Evolutionary conservation across 805 yeast species (phyloP).

Genomic region (Starmerella geochares): DNA sequence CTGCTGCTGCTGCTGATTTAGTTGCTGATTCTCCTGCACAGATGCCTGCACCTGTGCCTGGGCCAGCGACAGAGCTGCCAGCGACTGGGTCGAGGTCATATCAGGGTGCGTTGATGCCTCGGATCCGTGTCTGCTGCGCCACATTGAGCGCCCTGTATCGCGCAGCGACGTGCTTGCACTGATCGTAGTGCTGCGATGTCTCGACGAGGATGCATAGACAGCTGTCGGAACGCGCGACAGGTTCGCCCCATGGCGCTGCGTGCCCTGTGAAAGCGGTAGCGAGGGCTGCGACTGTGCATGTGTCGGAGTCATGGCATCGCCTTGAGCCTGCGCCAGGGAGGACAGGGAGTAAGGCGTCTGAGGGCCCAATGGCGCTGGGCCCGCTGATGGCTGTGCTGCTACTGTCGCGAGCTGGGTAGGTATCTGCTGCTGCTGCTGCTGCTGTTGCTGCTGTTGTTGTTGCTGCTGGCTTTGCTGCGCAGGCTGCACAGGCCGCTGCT

Average conservation of each 20-base stretch:
- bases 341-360: not conserved
- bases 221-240: constrained; percentile 9
- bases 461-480: not conserved
- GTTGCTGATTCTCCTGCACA: not conserved
- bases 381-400: constrained; percentile 23
- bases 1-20: not conserved
- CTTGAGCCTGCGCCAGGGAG: not conserved
- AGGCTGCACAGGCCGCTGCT: too few relatives aligned
- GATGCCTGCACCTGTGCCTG: constrained; percentile 9
- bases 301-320: not conserved
- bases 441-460: not conserved
- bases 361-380: not conserved
- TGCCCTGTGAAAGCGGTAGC: not conserved
- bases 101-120: not conserved
- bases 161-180: constrained; percentile 7
- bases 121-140: constrained; percentile 2
- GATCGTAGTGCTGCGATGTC: constrained; percentile 15
- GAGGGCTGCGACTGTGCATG: not conserved
- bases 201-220: not conserved
- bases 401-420: constrained; percentile 17
- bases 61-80: not conserved
- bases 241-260: not conserved
- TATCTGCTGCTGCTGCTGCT: not conserved
- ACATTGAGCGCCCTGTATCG: not conserved
- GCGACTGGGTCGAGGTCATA: not conserved